Conservation (phyloP, 1,139 yeast species). For the Hemisphaericaspora xylanilytica region DNA sequence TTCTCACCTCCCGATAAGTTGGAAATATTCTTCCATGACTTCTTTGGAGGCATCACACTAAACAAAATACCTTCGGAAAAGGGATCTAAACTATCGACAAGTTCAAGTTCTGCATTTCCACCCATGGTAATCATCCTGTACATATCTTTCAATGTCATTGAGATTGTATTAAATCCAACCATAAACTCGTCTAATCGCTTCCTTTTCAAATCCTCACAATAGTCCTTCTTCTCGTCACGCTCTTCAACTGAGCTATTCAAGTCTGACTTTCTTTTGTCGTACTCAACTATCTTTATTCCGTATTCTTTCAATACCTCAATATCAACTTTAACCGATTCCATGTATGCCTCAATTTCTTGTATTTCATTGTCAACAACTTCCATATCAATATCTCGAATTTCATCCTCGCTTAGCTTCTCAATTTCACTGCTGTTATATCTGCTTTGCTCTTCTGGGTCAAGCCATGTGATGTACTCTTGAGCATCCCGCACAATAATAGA, state of each 20-base stretch:
- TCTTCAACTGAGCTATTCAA: conserved; percentile 63
- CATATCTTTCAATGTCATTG: conserved; percentile 91
- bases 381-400: conserved; percentile 50
- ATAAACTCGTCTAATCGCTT: conserved; percentile 84
- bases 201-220: conserved; percentile 68
- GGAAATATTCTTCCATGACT: conserved; percentile 94
- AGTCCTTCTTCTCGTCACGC: conserved; percentile 64
- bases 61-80: conserved; percentile 95
- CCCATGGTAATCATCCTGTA: conserved; percentile 99
- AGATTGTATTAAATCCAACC: conserved; percentile 86
- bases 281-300: conserved; percentile 64
- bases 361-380: conserved; percentile 53
- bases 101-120: conserved; percentile 95
- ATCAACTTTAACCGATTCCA: conserved; percentile 63
- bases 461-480: conserved; percentile 49
- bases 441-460: conserved; percentile 36
- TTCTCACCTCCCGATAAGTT: conserved; percentile 98
- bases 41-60: conserved; percentile 99
- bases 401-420: conserved; percentile 49
- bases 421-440: conserved; percentile 37
- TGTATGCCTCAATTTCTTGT: conserved; percentile 52
- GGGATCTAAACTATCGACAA: conserved; percentile 96
- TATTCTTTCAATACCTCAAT: conserved; percentile 77
- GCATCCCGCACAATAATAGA: conserved; percentile 53
- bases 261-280: conserved; percentile 57